Base-by-base conservation (phyloP, 805 yeast genomes). In the Candida nitratophila region DNA sequence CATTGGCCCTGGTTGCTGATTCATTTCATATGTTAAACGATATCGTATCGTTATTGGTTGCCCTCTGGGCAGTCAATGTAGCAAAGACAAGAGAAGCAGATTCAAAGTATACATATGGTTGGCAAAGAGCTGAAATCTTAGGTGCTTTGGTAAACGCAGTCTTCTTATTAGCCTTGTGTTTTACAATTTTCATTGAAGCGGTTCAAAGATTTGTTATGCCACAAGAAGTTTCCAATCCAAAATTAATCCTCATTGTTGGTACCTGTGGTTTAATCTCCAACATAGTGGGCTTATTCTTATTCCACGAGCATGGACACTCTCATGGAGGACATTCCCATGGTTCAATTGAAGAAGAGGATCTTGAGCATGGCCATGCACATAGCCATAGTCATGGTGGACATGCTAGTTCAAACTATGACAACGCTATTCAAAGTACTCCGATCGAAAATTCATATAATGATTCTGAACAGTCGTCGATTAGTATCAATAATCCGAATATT, bases 1-100 rank as follows among this genome's bases (percentile, higher is more conserved):
- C 98, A 1, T 73, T 91, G 56, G 98, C 99, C 0, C 74, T 91
- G 43, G 82, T 91, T 44, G 99, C 98, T 1, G 99, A 91, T 61
- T 84, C 98, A 1, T 93, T 91, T 75, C 99, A 91, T 64, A 93
- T 93, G 98, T 72, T 91, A 51, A 91, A 93, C 66, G 99, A 91
- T 65, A 86, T 91, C 44, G 80, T 91, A 47, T 88, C 97, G 1
- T 70, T 91, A 31, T 50, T 90, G 17, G 89, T 91, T 41, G 99
- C 99, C 0, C 69, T 90, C 29, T 91, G 97, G 97, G 99, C 99
- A 0, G 98, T 93, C 19, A 77, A 77, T 49, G 96, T 89, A 12
- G 89, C 96, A 43, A 84, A 84, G 54, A 79, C 78, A 34, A 77
- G 80, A 55, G 79, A 81, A 26, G 93, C 96, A 1, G 93, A 88